A percentile compares a stretch with the other conserved stretches of the same genome.
Evolutionary conservation across 2,329 filamentous ascomycete species (phyloP).

Genomic region (Mycogone perniciosa): DNA sequence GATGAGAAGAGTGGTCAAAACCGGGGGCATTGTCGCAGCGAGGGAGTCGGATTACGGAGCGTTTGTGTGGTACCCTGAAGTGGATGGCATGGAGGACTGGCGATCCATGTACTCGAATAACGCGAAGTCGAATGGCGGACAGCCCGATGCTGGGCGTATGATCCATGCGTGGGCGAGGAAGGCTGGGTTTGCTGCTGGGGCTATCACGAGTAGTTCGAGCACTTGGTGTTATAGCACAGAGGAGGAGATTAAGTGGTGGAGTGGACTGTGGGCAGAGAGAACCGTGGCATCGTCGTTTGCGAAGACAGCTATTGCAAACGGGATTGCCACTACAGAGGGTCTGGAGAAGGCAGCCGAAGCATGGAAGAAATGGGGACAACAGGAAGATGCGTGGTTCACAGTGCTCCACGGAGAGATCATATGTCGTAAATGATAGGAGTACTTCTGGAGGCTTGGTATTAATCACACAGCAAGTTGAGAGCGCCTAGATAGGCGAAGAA

Average conservation of each 20-base stretch:
- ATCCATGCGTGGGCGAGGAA: constrained; percentile 18
- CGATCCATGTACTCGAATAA: constrained; percentile 15
- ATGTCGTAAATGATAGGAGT: constrained; percentile 11
- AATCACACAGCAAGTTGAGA: too few relatives aligned
- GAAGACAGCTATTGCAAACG: constrained; percentile 12
- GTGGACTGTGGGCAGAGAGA: constrained; percentile 18
- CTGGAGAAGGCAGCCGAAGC: constrained; percentile 5
- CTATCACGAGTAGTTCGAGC: constrained; percentile 14
- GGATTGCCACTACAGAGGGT: constrained; percentile 18
- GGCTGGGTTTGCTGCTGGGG: constrained; percentile 15
- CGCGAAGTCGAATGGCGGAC: constrained; percentile 14
- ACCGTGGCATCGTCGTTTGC: constrained; percentile 17
- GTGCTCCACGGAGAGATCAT: constrained; percentile 14
- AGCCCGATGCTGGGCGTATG: constrained; percentile 19
- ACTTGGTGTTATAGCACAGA: constrained; percentile 19
- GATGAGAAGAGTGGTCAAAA: constrained; percentile 35
- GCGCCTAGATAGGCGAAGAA: too few relatives aligned
- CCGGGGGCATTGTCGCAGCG: constrained; percentile 33
- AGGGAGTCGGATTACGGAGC: constrained; percentile 20
- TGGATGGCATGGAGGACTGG: constrained; percentile 17
- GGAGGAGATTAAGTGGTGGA: constrained; percentile 18
- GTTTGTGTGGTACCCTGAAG: constrained; percentile 20
- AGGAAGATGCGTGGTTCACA: constrained; percentile 15
- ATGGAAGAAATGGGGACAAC: constrained; percentile 11
- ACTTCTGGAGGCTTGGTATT: too few relatives aligned